A percentile compares a stretch with the other conserved stretches of the same genome.
phyloP scores from a whole-genome alignment of 2,329 filamentous ascomycete species.

The Coniochaeta prunicola region DNA sequence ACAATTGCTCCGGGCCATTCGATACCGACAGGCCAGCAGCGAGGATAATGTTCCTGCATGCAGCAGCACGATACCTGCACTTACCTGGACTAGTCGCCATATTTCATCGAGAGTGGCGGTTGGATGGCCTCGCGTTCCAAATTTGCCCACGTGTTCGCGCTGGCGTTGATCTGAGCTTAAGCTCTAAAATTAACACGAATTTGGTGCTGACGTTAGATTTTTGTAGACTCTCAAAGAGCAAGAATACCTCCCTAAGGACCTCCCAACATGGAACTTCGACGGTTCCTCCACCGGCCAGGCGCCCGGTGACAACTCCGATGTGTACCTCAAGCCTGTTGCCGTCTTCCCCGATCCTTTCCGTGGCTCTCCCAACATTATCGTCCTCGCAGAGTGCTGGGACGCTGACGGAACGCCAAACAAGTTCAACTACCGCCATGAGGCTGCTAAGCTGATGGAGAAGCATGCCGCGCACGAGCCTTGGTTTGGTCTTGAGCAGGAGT shows the following conservation, averaged over 20 bases:
- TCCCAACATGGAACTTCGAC: constrained; percentile 29
- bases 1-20: background rate
- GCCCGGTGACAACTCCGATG: constrained; percentile 90
- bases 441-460: constrained; percentile 80
- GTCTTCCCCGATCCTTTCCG: constrained; percentile 77
- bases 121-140: background rate
- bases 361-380: constrained; percentile 65
- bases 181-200: background rate
- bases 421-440: constrained; percentile 96
- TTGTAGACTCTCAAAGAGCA: constrained; percentile 42
- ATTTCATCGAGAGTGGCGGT: background rate
- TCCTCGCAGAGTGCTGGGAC: constrained; percentile 75
- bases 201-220: constrained; percentile 1
- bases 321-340: constrained; percentile 85
- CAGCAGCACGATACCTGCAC: no score
- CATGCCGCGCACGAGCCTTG: constrained; percentile 75
- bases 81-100: background rate
- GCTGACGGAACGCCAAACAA: constrained; percentile 84
- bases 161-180: background rate
- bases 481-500: constrained; percentile 58
- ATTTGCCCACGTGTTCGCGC: background rate
- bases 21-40: background rate
- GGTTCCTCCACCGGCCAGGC: constrained; percentile 87
- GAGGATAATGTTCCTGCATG: no score
- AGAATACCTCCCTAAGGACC: constrained; percentile 42